These are phyloP conservation scores for Phoma sp. DNA, from an alignment of 2,329 filamentous ascomycete species.

Conservation along the genomic window DNA sequence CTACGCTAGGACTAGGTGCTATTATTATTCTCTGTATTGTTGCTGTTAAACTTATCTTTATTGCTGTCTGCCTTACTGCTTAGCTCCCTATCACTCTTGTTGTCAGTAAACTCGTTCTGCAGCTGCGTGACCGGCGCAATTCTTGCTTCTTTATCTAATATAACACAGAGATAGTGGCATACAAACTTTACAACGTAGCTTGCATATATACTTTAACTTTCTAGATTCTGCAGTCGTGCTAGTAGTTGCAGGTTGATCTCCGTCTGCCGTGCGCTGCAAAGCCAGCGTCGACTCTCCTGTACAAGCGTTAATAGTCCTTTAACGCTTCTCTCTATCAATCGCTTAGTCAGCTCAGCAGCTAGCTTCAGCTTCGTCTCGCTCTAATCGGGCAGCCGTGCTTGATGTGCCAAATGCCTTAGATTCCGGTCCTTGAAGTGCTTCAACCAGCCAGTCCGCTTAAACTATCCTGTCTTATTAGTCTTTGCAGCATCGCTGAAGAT, in stretches of 20 bases:
- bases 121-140: too few species aligned
- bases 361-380: neutral
- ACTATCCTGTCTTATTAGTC: neutral
- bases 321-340: neutral
- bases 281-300: neutral
- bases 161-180: slow-evolving; percentile 14
- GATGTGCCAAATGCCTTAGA: neutral
- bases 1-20: too few species aligned
- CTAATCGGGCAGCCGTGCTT: neutral
- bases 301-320: neutral
- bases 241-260: neutral
- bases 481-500: too few species aligned
- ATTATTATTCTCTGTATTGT: too few species aligned
- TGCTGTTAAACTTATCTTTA: too few species aligned
- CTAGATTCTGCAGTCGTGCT: neutral
- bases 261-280: neutral
- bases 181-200: slow-evolving; percentile 19
- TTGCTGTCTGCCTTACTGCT: too few species aligned
- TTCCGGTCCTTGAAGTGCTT: neutral
- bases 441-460: neutral
- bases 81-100: too few species aligned
- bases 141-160: neutral
- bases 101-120: too few species aligned
- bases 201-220: slow-evolving; percentile 10
- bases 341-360: neutral